Conservation (phyloP, 2,329 filamentous ascomycete species). For the Penicillium brasilianum region DNA sequence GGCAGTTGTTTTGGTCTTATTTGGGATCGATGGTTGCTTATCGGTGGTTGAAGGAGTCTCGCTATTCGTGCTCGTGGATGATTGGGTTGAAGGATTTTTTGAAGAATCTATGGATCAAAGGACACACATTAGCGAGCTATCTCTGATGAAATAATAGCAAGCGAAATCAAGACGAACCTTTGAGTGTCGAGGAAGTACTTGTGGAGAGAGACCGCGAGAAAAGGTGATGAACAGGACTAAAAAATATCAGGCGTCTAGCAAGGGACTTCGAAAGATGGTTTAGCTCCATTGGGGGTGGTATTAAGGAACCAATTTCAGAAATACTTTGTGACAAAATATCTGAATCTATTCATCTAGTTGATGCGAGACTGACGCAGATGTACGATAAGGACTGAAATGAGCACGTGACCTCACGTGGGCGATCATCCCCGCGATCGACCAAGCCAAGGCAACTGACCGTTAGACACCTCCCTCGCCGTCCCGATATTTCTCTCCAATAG, state of each 20-base stretch:
- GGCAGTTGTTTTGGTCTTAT: constrained; percentile 60
- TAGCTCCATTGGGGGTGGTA: constrained; percentile 3
- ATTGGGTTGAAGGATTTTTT: background rate
- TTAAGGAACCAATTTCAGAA: background rate
- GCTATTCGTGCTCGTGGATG: background rate
- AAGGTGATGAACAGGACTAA: background rate
- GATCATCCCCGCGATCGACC: constrained; percentile 22
- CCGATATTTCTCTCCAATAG: constrained; percentile 13
- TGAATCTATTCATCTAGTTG: constrained; percentile 1
- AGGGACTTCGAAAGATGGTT: background rate
- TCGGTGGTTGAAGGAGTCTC: constrained; percentile 8
- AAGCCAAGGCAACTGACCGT: constrained; percentile 20
- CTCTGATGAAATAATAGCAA: background rate
- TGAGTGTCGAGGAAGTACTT: background rate
- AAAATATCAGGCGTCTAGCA: background rate
- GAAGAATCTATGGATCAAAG: no score
- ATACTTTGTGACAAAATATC: background rate
- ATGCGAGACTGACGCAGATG: constrained; percentile 15
- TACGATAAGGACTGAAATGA: constrained; percentile 14
- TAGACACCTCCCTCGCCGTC: constrained; percentile 17
- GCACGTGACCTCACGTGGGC: constrained; percentile 23
- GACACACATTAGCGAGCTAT: no score
- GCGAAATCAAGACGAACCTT: constrained; percentile 8
- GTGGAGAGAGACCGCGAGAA: constrained; percentile 10
- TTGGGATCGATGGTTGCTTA: constrained; percentile 17